Evolutionary conservation across 345 rosid genomes (phyloP).

Genomic region (Leavenworthia alabamica): DNA sequence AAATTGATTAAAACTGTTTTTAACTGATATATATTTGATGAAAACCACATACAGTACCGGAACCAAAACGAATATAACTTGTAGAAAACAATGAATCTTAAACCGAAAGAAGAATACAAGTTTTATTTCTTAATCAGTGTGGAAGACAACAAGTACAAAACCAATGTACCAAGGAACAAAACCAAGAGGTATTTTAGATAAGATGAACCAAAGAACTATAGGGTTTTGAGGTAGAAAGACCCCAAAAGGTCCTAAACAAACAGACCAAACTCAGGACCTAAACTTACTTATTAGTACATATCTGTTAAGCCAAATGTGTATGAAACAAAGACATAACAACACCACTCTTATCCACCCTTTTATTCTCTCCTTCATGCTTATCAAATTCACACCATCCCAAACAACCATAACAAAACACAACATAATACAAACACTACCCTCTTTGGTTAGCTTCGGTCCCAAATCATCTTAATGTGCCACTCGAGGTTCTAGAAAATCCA

Average conservation of each 20-base stretch:
- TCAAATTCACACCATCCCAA: constrained; percentile 4
- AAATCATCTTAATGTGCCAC: constrained; percentile 22
- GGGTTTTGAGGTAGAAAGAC: constrained; percentile 5
- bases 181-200: background rate
- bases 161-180: background rate
- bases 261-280: background rate
- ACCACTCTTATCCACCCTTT: background rate
- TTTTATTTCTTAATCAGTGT: background rate
- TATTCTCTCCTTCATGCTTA: background rate
- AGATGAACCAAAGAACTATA: background rate
- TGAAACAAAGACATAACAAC: background rate
- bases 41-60: background rate
- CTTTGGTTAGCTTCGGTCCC: constrained; percentile 16
- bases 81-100: background rate
- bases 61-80: background rate
- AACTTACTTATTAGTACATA: background rate
- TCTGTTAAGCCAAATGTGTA: background rate
- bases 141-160: background rate
- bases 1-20: background rate
- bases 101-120: background rate
- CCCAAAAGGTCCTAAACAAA: background rate
- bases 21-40: background rate
- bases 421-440: constrained; percentile 9
- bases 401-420: constrained; percentile 12
- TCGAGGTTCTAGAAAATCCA: constrained; percentile 20